Base-by-base conservation (phyloP, 257 asterid genomes). In the Nicotiana tabacum region DNA sequence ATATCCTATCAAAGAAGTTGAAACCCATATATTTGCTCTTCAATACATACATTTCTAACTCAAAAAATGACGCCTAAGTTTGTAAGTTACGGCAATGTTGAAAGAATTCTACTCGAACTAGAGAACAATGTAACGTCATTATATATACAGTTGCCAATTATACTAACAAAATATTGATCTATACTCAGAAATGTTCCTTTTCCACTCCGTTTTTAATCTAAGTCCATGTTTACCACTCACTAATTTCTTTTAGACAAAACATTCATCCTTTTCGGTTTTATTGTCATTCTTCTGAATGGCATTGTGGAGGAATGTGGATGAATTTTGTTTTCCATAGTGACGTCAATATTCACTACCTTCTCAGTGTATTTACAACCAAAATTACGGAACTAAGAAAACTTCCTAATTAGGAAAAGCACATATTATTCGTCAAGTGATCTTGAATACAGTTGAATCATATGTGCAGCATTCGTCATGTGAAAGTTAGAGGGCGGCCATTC, bases 381-480 rank as follows among this genome's bases (percentile, higher is more conserved):
- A 13, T 24, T 46, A 72, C 37, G 21, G 21, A n/a, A 24, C 6
- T 21, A 10, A 13, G 39, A 46, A 1, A 72, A 72, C 15, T 46
- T 46, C 0, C 61, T 3, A 72, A 43, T 72, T 29, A 48, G 37
- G 79, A 24, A 66, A 37, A 37, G 9, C 46, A 37, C 8, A 39
- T 39, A 37, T 39, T 32, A 32, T 32, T 32, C 33, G 33, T 32
- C 3, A 11, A 11, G 35, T 70, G 60, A 74, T 74, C 62, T 2
- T 74, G 62, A 48, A 48, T 12, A 27, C 24, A 13, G 80, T 35
- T 39, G 6, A 21, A n/a, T 30, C 35, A 32, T 76, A 66, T 53
- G 56, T 87, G 89, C 92, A 95, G 98, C 51, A 91, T 95, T 83
- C 82, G 90, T 80, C 86, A 90, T 79, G 93, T 94, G 65, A 89